A percentile compares a stretch with the other conserved stretches of the same genome.
These are phyloP conservation scores for Austroboletus novae-zelandiae DNA, from an alignment of 1,284 basidiomycete genomes.

Conservation along the genomic window DNA sequence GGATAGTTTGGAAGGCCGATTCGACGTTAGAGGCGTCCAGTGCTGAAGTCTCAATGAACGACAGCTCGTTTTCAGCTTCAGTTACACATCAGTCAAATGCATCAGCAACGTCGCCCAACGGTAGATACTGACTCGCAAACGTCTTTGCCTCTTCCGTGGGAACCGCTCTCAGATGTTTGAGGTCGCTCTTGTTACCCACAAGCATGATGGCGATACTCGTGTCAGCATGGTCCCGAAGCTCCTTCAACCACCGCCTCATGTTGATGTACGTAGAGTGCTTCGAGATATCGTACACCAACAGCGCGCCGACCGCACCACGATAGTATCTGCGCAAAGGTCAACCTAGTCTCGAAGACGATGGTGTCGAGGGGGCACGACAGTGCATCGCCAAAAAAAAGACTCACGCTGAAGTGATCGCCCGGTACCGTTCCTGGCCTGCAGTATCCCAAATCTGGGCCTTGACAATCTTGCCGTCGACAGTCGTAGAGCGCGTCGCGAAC, in stretches of 20 bases:
- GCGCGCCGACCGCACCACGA: slow-evolving; percentile 93
- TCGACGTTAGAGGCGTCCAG: slow-evolving; percentile 99
- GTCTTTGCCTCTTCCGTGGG: slow-evolving; percentile 92
- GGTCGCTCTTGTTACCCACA: slow-evolving; percentile 96
- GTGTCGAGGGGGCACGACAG: no score
- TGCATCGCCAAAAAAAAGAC: slow-evolving; percentile 28
- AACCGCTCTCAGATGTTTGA: slow-evolving; percentile 95
- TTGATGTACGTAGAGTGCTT: slow-evolving; percentile 97
- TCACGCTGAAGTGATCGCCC: slow-evolving; percentile 96
- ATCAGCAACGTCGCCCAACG: not conserved
- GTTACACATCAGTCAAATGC: not conserved
- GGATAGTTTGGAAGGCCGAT: slow-evolving; percentile 94
- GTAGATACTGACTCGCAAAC: slow-evolving; percentile 69
- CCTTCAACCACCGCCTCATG: slow-evolving; percentile 98
- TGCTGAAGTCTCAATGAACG: slow-evolving; percentile 98
- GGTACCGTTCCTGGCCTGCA: slow-evolving; percentile 98
- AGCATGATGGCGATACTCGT: slow-evolving; percentile 95
- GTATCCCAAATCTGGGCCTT: slow-evolving; percentile 99
- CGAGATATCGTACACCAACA: slow-evolving; percentile 91
- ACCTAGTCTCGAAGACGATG: no score
- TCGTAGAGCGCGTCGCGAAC: slow-evolving; percentile 95
- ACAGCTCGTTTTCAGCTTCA: slow-evolving; percentile 74
- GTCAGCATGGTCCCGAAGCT: slow-evolving; percentile 92
- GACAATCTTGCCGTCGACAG: slow-evolving; percentile 94
- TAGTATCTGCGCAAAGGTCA: slow-evolving; percentile 70